Base-by-base conservation (phyloP, 2,329 filamentous ascomycete genomes). In the Aureobasidium vineae region DNA sequence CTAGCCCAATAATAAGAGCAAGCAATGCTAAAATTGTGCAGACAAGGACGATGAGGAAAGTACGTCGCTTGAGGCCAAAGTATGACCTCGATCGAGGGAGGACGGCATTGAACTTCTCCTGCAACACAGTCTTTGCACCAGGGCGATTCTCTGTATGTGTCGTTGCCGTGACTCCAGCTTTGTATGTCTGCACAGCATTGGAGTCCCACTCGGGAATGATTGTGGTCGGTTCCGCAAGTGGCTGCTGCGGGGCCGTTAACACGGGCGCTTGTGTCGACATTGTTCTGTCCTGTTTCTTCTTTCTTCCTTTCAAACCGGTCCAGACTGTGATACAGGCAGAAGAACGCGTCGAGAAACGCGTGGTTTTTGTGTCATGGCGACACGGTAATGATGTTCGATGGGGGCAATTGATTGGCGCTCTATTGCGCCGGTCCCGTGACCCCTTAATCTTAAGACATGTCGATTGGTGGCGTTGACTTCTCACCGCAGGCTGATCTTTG, bases 1-100 rank as follows among this genome's bases (percentile, higher is more conserved):
- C 76, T 16, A 81, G 74, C 13, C 79, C 79, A 53, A 81, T 77
- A 53, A 79, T 74, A 21, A 81, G 71, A 8, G 73, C 77, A 19
- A 81, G 67, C 10, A 79, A 66, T 26, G 73, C 73, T 13, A 79
- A 36, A 41, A 77, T 67, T 1, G 73, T 65, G 23, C 74, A 72
- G 21, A 70, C 68, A 33, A 80, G 65, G 8, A 71, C 72, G 19
- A 78, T 72, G 41, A 81, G 71, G 59, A 81, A 75, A 3, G 74
- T 73, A 31, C 75, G 75, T 57, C 79, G 74, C 67, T 72, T 76
- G 63, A 77, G 73, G 10, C 78, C 76, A 53, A 80, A 65, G 63
- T 80, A 80, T 47, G 71, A 74, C 65, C 71, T 76, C 52, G 79
- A 74, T 6, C 76, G 75, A 10, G 78, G 77, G 5, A 80, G 66